phyloP scores from a whole-genome alignment of 768 basidiomycete species.

The Lyophyllum decastes region DNA sequence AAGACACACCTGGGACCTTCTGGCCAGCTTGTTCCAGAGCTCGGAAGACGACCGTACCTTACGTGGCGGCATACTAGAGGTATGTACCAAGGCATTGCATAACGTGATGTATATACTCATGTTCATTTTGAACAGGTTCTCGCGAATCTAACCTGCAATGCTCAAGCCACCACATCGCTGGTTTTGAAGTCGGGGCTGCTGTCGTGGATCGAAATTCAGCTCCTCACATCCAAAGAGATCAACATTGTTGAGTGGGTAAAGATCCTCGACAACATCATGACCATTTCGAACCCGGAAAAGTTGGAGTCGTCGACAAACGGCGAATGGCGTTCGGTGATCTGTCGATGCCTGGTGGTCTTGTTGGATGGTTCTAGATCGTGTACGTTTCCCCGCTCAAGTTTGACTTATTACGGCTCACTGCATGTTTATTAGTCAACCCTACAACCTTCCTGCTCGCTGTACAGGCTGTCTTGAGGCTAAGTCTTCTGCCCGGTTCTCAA shows the following conservation, averaged over 20 bases:
- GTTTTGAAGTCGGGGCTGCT: conserved; percentile 72
- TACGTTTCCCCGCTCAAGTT: conserved; percentile 18
- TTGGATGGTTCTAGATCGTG: conserved; percentile 30
- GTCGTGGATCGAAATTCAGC: conserved; percentile 82
- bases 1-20: conserved; percentile 85
- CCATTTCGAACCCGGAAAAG: conserved; percentile 49
- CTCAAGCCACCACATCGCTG: conserved; percentile 69
- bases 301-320: conserved; percentile 54
- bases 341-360: conserved; percentile 50
- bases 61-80: conserved; percentile 68
- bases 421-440: conserved; percentile 4
- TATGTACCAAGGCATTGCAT: conserved; percentile 28
- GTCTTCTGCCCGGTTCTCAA: conserved; percentile 30
- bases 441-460: conserved; percentile 25
- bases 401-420: not conserved
- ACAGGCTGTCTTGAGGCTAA: conserved; percentile 35
- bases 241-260: conserved; percentile 64
- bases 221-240: conserved; percentile 34
- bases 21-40: conserved; percentile 81
- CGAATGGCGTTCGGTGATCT: conserved; percentile 60
- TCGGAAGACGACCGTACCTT: conserved; percentile 52
- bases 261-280: conserved; percentile 64
- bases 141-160: conserved; percentile 70
- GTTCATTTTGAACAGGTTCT: conserved; percentile 51
- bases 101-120: not conserved